These are phyloP conservation scores for Colletotrichum incanum DNA, from an alignment of 2,329 filamentous ascomycete genomes.

Conservation along the genomic window DNA sequence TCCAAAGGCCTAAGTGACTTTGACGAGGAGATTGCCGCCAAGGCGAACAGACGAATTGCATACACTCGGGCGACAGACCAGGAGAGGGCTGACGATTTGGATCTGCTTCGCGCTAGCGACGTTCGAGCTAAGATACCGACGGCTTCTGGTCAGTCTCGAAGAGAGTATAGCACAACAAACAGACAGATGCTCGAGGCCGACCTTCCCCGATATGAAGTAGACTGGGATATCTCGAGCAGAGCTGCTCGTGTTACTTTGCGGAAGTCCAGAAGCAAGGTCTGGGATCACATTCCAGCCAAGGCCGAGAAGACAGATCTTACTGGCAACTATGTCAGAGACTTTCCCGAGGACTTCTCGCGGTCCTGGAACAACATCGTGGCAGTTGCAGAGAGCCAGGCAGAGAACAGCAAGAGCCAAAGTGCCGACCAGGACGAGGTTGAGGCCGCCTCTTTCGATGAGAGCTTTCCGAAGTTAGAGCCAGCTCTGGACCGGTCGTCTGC, in stretches of 20 bases:
- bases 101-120: slow-evolving; percentile 46
- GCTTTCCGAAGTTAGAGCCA: slow-evolving; percentile 55
- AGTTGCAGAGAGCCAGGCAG: slow-evolving; percentile 23
- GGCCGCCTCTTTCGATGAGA: slow-evolving; percentile 59
- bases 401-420: slow-evolving; percentile 18
- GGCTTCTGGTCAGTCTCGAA: slow-evolving; percentile 36
- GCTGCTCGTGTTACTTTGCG: slow-evolving; percentile 34
- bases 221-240: slow-evolving; percentile 41
- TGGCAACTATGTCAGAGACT: slow-evolving; percentile 66
- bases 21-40: slow-evolving; percentile 57
- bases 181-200: slow-evolving; percentile 38
- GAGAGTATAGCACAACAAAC: slow-evolving; percentile 37
- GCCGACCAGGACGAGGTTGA: slow-evolving; percentile 50
- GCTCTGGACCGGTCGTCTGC: slow-evolving; percentile 49
- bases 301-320: slow-evolving; percentile 51
- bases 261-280: slow-evolving; percentile 43
- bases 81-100: slow-evolving; percentile 46
- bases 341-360: slow-evolving; percentile 65
- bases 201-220: slow-evolving; percentile 30
- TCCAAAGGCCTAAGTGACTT: slow-evolving; percentile 56
- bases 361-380: slow-evolving; percentile 56
- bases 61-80: slow-evolving; percentile 35
- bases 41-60: slow-evolving; percentile 45
- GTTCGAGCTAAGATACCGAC: slow-evolving; percentile 43
- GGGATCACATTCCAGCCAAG: slow-evolving; percentile 16